Evolutionary conservation across 495 filamentous ascomycete genomes (phyloP).

Genomic region (Penicillium soppii): DNA sequence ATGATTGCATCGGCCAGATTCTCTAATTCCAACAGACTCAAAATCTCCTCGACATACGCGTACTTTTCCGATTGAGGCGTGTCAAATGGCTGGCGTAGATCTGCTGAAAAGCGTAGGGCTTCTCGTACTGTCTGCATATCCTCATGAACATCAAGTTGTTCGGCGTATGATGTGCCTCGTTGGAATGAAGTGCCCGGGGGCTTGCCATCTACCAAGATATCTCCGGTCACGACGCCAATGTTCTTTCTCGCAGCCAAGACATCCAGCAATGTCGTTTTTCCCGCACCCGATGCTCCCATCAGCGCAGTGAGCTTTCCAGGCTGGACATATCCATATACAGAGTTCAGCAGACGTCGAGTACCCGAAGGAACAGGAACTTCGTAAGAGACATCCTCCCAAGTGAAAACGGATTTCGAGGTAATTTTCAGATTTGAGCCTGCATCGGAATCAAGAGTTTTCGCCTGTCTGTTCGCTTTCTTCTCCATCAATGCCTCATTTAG

Average conservation of each 20-base stretch:
- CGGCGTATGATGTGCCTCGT: slow-evolving; percentile 75
- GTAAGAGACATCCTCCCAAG: slow-evolving; percentile 55
- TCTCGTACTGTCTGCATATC: slow-evolving; percentile 77
- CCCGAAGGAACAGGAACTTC: slow-evolving; percentile 71
- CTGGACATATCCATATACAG: slow-evolving; percentile 74
- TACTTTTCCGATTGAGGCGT: slow-evolving; percentile 72
- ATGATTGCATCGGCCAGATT: slow-evolving; percentile 83
- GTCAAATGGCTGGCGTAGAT: slow-evolving; percentile 73
- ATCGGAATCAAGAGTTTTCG: slow-evolving; percentile 47
- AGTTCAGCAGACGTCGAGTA: slow-evolving; percentile 64
- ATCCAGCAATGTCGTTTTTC: slow-evolving; percentile 81
- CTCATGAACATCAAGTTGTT: slow-evolving; percentile 83
- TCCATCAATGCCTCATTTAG: slow-evolving; percentile 64
- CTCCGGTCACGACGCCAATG: slow-evolving; percentile 72
- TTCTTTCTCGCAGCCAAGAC: slow-evolving; percentile 75
- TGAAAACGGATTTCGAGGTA: slow-evolving; percentile 54
- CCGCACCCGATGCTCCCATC: slow-evolving; percentile 85
- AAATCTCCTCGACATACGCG: slow-evolving; percentile 79
- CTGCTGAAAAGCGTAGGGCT: slow-evolving; percentile 79
- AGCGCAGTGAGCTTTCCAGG: slow-evolving; percentile 77
- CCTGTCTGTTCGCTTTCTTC: slow-evolving; percentile 55
- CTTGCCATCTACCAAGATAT: slow-evolving; percentile 71
- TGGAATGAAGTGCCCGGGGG: slow-evolving; percentile 70
- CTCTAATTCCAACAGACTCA: slow-evolving; percentile 78
- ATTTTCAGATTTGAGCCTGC: slow-evolving; percentile 59